A percentile compares a stretch with the other conserved stretches of the same genome.
phyloP scores from a whole-genome alignment of 768 basidiomycete genomes.

The Dictyophora rubrovolvata region DNA sequence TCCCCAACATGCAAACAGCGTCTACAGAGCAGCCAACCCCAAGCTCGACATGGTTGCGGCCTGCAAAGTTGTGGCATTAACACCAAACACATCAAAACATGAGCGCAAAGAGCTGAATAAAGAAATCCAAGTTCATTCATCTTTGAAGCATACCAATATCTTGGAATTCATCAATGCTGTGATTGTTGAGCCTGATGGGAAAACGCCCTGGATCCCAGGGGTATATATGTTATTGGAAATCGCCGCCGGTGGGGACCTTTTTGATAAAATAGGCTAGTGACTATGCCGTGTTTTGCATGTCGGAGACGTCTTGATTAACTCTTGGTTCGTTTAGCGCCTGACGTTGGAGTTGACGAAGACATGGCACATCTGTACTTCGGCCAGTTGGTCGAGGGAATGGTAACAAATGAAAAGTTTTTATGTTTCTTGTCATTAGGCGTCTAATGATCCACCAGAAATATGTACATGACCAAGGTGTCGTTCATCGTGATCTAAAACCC shows the following conservation, averaged over 20 bases:
- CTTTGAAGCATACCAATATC: constrained; percentile 68
- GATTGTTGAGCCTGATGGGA: constrained; percentile 47
- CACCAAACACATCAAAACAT: constrained; percentile 48
- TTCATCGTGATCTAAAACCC: constrained; percentile 94
- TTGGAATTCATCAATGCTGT: constrained; percentile 77
- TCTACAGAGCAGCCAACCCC: constrained; percentile 73
- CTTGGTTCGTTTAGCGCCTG: constrained; percentile 51
- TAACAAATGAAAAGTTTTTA: constrained; percentile 24
- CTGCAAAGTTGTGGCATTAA: constrained; percentile 73
- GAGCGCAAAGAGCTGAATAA: constrained; percentile 79
- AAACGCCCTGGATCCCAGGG: constrained; percentile 52
- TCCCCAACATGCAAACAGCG: constrained; percentile 27
- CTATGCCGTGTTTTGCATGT: background rate
- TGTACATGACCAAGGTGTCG: constrained; percentile 83
- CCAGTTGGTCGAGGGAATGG: constrained; percentile 79
- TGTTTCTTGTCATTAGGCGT: constrained; percentile 1
- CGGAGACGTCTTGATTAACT: background rate
- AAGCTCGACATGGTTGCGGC: constrained; percentile 62
- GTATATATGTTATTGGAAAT: constrained; percentile 91
- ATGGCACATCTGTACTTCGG: constrained; percentile 85
- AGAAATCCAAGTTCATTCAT: constrained; percentile 83
- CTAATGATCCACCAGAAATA: constrained; percentile 44
- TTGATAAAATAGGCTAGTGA: constrained; percentile 90
- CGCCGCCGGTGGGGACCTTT: constrained; percentile 89
- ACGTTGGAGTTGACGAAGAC: constrained; percentile 78